Evolutionary conservation across 2,329 filamentous ascomycete species (phyloP), one percentile per base, ranked within the genome.

Genomic region (Pezicula rhizophila): DNA sequence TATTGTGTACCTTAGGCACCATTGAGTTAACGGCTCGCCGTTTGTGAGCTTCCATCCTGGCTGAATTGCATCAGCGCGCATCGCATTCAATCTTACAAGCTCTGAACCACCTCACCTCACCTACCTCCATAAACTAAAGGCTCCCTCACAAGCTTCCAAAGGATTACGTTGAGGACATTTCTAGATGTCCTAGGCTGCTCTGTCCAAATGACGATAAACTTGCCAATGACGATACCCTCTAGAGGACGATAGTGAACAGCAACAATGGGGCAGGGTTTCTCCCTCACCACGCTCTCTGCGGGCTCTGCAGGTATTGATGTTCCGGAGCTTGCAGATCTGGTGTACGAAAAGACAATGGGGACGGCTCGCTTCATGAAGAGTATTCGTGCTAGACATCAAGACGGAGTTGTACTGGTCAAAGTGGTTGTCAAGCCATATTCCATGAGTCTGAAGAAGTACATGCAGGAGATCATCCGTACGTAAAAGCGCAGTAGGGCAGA

Each of bases 341-440:
- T 85, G 34, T 96, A 96, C 71, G 93, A 99, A 70, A 90, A 87
- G 69, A 89, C 89, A 33, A 81, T 99, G 62, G 92, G 92, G 42
- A 89, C 87, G 57, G 90, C 89, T 20, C 84, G 93, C 34, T 96
- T 99, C 62, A 93, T 99, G 85, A 96, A 97, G 70, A 93, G 89
- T 55, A 91, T 97, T 56, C 83, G 92, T 56, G 93, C 92, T 20
- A 80, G 90, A 44, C 89, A 95, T 65, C 86, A 87, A 61, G 87
- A 96, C 73, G 92, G 93, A 48, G 76, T 96, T 37, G 91, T 95
- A 15, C 84, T 97, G 48, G 90, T 95, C 64, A 97, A 97, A 70
- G 86, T 96, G 26, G 85, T 96, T 49, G 88, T 95, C 68, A 99
- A 99, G 69, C 90, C 91, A 3, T 95, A 90, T 64, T 78, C 85